Conservation (phyloP, 2,329 filamentous ascomycete genomes). For the Sclerotinia glacialis region DNA sequence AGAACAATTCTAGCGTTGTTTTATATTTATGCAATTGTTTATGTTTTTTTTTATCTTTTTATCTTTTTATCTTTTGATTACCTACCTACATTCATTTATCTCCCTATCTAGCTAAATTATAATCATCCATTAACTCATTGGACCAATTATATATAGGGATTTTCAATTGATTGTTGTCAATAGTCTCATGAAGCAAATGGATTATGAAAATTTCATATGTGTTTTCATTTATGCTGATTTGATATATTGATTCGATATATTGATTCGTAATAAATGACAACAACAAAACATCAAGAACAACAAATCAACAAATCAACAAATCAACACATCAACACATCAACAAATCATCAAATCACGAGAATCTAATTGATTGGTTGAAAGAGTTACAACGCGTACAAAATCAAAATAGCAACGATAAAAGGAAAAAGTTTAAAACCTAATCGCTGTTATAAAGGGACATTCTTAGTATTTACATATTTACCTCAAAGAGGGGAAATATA, state of each 20-base stretch:
- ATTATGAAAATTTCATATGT: too few species aligned
- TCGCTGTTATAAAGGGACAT: neutral
- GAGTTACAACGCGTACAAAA: neutral
- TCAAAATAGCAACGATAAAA: constrained; percentile 5
- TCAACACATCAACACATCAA: neutral
- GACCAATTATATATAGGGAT: neutral
- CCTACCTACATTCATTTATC: neutral
- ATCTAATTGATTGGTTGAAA: neutral
- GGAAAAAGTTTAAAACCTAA: neutral
- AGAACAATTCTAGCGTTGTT: neutral
- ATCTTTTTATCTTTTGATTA: neutral
- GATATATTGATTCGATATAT: too few species aligned
- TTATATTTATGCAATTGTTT: constrained; percentile 10
- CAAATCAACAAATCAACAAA: constrained; percentile 9
- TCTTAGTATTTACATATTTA: neutral
- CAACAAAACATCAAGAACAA: neutral
- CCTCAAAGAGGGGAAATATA: neutral
- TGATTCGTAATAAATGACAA: neutral
- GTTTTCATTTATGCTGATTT: constrained; percentile 9
- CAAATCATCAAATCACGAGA: neutral
- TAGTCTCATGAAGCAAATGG: neutral
- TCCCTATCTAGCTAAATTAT: neutral
- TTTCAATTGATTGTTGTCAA: constrained; percentile 1
- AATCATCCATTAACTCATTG: neutral
- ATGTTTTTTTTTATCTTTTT: neutral